These are phyloP conservation scores for Dunaliella primolecta DNA, from an alignment of 139 green algal species.

Conservation along the genomic window DNA sequence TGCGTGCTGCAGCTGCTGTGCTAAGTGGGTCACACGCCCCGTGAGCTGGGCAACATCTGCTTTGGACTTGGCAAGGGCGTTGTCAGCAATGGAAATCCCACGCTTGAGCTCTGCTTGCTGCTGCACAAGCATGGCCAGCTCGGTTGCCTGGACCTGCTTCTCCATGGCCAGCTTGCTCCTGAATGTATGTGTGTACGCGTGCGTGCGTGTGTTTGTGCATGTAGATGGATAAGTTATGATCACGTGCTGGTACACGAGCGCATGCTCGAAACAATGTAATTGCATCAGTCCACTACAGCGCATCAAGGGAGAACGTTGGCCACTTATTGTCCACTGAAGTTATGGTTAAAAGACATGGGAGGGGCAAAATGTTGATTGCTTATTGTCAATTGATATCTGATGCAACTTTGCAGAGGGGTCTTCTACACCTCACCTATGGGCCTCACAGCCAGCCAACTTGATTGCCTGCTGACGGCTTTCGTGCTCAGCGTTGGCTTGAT, in stretches of 20 bases:
- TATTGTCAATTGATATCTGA: too few species aligned
- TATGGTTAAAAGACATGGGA: too few species aligned
- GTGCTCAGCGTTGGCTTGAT: neutral
- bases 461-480: neutral
- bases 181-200: neutral
- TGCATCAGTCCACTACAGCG: too few species aligned
- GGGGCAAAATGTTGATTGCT: too few species aligned
- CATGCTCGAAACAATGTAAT: too few species aligned
- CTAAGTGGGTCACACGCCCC: neutral
- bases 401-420: too few species aligned
- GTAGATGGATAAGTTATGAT: too few species aligned
- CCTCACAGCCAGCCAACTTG: neutral
- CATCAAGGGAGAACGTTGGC: too few species aligned
- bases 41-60: neutral
- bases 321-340: too few species aligned
- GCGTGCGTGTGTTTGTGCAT: neutral
- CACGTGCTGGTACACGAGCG: too few species aligned
- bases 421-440: neutral
- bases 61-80: neutral
- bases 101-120: neutral
- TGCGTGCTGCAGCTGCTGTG: neutral
- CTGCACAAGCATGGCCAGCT: conserved; percentile 7
- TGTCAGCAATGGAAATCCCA: neutral
- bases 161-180: conserved; percentile 13
- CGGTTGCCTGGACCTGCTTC: neutral